phyloP scores from a whole-genome alignment of 805 yeast species.

The Starmera dryadoides region DNA sequence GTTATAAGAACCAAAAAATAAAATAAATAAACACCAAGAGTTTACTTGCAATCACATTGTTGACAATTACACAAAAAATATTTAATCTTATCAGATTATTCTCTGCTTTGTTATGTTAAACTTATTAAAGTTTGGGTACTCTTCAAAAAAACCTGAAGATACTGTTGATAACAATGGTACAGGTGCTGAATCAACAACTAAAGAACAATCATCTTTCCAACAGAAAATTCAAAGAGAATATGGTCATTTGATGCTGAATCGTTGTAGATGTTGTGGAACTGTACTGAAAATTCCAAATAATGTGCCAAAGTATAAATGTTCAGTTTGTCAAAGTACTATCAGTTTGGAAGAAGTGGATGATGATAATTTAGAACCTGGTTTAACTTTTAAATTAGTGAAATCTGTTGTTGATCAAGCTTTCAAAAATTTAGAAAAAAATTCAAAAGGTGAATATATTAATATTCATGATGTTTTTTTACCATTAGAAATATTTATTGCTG shows the following conservation, averaged over 20 bases:
- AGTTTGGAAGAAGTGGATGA: slow-evolving; percentile 10
- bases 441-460: background rate
- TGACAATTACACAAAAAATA: too few relatives aligned
- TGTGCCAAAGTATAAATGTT: slow-evolving; percentile 44
- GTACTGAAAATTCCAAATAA: slow-evolving; percentile 29
- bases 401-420: too few relatives aligned
- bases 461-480: slow-evolving; percentile 34
- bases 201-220: too few relatives aligned
- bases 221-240: background rate
- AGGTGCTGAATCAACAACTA: background rate
- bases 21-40: too few relatives aligned
- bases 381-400: too few relatives aligned
- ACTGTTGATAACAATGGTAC: background rate
- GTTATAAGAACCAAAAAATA: too few relatives aligned
- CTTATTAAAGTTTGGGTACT: background rate
- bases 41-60: too few relatives aligned
- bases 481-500: slow-evolving; percentile 38
- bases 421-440: too few relatives aligned
- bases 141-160: background rate
- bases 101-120: background rate
- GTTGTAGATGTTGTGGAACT: slow-evolving; percentile 44
- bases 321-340: slow-evolving; percentile 50
- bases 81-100: too few relatives aligned
- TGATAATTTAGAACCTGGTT: too few relatives aligned
- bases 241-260: slow-evolving; percentile 2